phyloP scores from a whole-genome alignment of 441 rosid species.

The Aleurites moluccanus region DNA sequence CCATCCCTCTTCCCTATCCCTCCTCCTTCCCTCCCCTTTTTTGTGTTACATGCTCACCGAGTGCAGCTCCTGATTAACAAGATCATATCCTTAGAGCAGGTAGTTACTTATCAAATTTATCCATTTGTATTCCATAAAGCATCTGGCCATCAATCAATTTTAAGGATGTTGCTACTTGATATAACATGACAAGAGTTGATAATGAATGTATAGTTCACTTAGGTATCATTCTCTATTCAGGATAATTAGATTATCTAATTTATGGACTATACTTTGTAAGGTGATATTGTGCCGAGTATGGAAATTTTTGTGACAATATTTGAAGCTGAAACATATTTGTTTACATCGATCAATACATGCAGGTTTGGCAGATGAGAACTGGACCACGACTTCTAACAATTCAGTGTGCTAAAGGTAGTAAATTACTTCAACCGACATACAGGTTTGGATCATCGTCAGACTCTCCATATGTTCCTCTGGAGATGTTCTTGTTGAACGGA shows the following conservation, averaged over 20 bases:
- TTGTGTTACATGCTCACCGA: too few species aligned
- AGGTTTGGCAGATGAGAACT: conserved; percentile 99
- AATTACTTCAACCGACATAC: conserved; percentile 75
- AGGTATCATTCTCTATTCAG: neutral
- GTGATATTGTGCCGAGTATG: neutral
- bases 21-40: too few species aligned
- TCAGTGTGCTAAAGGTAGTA: conserved; percentile 72
- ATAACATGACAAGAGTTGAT: neutral
- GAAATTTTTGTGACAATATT: neutral
- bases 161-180: neutral
- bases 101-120: too few species aligned
- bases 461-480: conserved; percentile 79
- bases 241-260: neutral
- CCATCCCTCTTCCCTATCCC: too few species aligned
- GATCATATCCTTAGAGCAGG: too few species aligned
- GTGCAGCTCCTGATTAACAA: too few species aligned
- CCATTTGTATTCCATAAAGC: too few species aligned
- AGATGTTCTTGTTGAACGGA: conserved; percentile 80
- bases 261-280: neutral
- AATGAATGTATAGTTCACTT: neutral
- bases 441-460: conserved; percentile 68
- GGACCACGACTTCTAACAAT: conserved; percentile 78
- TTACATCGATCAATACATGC: conserved; percentile 19
- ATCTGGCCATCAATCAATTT: too few species aligned
- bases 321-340: neutral